Base-by-base conservation (phyloP, 2,329 filamentous ascomycete species). In the Colletotrichum melonis region DNA sequence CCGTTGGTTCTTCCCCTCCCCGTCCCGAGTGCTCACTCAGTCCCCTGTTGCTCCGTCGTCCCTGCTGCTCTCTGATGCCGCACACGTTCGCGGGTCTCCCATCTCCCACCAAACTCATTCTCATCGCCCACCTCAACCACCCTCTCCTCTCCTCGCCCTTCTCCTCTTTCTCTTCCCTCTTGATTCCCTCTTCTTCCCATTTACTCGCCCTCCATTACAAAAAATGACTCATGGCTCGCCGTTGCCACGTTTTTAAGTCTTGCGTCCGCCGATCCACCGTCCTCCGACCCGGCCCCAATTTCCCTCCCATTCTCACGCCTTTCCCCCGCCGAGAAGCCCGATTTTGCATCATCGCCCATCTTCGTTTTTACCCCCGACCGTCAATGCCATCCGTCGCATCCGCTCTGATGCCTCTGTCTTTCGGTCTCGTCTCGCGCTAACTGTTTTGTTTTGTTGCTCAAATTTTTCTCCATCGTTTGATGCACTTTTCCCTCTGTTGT, bases 71-170 rank as follows among this genome's bases (percentile, higher is more conserved):
- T 72, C 63, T 75, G 74, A 74, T 74, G 60, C 72, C 59, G 71
- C 67, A 55, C 72, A 57, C 64, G 42, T 64, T 32, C 66, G 60
- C 16, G 42, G 42, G 16, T 49, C 42, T 19, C 42, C 42, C 42
- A n/a, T 58, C 59, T 70, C 70, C 70, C 70, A 73, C 74, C 74
- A 69, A 74, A 70, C 64, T 67, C 63, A 67, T 72, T 57, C 74
- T 75, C 74, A 74, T 74, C 74, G 74, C 71, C 74, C 72, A 74
- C 74, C 74, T 72, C 72, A 71, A 75, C 64, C 67, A 35, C 63
- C 63, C 67, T 52, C 70, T 54, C 24, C 19, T 55, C 65, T 56
- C 57, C 70, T 65, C 69, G 49, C 62, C 67, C 62, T 60, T 74
- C 63, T 69, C 60, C 63, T 67, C 55, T 38, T 67, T 66, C 63